Percentiles rank a stretch among this genome's conserved stretches.
Conservation (phyloP, 768 basidiomycete genomes). For the Filobasidium floriforme region DNA sequence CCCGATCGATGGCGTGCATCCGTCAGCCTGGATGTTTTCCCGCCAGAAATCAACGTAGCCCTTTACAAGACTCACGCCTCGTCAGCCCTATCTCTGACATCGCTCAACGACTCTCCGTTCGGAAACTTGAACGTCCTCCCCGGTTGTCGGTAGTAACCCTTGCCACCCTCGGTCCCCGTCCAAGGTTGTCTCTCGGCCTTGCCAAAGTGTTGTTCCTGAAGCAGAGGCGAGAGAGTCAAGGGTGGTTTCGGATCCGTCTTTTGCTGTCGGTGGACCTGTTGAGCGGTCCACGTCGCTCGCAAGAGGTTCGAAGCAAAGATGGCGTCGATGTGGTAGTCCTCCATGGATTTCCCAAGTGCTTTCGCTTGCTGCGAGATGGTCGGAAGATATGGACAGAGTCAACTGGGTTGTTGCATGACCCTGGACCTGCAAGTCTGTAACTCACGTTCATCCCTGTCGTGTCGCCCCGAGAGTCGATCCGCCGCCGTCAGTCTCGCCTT, state of each 20-base stretch:
- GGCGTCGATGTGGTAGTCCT: conserved; percentile 32
- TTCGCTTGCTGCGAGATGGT: conserved; percentile 43
- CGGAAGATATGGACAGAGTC: not conserved
- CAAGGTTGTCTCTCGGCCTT: conserved; percentile 39
- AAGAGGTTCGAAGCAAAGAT: conserved; percentile 46
- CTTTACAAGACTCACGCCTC: conserved; percentile 33
- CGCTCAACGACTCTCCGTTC: conserved; percentile 46
- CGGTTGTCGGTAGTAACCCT: conserved; percentile 30
- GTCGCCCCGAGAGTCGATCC: not conserved
- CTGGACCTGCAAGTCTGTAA: not conserved
- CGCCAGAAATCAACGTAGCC: too few relatives aligned
- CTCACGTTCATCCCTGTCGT: conserved; percentile 40
- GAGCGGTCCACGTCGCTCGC: conserved; percentile 47
- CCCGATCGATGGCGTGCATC: not conserved
- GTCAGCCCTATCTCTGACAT: conserved; percentile 45
- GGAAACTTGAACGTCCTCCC: conserved; percentile 44
- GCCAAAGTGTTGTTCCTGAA: conserved; percentile 49
- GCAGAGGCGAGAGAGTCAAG: conserved; percentile 37
- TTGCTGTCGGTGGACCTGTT: conserved; percentile 39
- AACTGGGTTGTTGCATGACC: not conserved
- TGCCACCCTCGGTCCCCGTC: conserved; percentile 17
- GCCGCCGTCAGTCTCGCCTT: too few relatives aligned
- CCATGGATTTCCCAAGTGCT: conserved; percentile 37
- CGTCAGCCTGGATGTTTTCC: not conserved
- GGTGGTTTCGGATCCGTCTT: conserved; percentile 33